Conservation (phyloP, 352 stramenopile genomes). For the Globisporangium orthogonon region DNA sequence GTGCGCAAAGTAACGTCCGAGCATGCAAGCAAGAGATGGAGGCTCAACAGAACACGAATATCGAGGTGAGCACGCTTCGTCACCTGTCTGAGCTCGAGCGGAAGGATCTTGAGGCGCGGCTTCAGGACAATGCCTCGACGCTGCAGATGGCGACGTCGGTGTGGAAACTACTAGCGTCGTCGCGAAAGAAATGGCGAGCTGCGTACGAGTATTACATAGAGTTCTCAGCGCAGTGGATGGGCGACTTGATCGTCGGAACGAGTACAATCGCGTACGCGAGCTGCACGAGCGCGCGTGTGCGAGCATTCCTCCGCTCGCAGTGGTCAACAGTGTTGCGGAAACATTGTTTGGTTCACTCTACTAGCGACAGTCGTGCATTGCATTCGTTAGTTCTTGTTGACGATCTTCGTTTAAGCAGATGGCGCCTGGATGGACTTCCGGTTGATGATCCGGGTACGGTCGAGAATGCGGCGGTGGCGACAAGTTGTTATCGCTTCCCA, state of each 20-base stretch:
- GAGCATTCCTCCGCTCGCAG: constrained; percentile 17
- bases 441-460: constrained; percentile 24
- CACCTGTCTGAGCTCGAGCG: constrained; percentile 46
- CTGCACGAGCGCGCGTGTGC: constrained; percentile 11
- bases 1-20: constrained; percentile 26
- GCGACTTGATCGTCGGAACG: constrained; percentile 60
- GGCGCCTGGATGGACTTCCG: constrained; percentile 37
- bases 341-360: constrained; percentile 27
- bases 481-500: constrained; percentile 37
- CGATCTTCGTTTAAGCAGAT: constrained; percentile 24
- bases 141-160: constrained; percentile 46
- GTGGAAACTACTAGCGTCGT: constrained; percentile 45
- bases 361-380: constrained; percentile 4
- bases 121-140: constrained; percentile 47
- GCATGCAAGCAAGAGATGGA: constrained; percentile 29
- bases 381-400: constrained; percentile 31
- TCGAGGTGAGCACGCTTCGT: constrained; percentile 27
- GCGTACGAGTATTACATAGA: constrained; percentile 32
- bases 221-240: constrained; percentile 36
- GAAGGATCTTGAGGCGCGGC: constrained; percentile 31
- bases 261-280: constrained; percentile 42
- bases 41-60: constrained; percentile 27
- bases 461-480: constrained; percentile 38
- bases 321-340: constrained; percentile 33
- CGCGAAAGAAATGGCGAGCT: constrained; percentile 32